Percentiles rank a stretch among this genome's conserved stretches.
These are phyloP conservation scores for Abelmoschus esculentus DNA, from an alignment of 345 rosid genomes.

Conservation along the genomic window DNA sequence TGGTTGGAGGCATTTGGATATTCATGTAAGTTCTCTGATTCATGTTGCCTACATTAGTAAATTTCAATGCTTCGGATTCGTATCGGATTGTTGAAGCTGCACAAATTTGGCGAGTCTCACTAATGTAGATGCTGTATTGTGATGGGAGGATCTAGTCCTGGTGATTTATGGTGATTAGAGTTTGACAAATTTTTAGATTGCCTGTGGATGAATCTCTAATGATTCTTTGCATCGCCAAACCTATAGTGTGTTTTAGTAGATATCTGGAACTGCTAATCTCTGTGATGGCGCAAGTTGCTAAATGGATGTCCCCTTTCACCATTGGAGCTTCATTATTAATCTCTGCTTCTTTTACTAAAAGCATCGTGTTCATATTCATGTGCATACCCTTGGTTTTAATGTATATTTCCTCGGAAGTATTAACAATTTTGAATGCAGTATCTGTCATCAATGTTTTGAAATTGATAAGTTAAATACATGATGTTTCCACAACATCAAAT, in stretches of 20 bases:
- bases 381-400: neutral
- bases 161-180: neutral
- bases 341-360: neutral
- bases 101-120: neutral
- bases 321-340: neutral
- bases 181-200: neutral
- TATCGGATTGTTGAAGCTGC: neutral
- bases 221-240: too few relatives aligned
- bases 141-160: neutral
- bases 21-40: conserved; percentile 43
- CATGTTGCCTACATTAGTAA: neutral
- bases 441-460: neutral
- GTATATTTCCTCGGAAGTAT: neutral
- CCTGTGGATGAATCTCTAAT: neutral
- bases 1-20: conserved; percentile 87
- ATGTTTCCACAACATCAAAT: neutral
- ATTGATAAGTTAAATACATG: neutral
- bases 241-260: neutral
- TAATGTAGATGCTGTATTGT: neutral
- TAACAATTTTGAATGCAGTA: neutral
- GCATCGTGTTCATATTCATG: neutral
- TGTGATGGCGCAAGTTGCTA: neutral
- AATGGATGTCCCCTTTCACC: neutral
- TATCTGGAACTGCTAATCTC: neutral
- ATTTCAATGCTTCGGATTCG: neutral